phyloP scores from a whole-genome alignment of 257 asterid species.

The Fraxinus excelsior region DNA sequence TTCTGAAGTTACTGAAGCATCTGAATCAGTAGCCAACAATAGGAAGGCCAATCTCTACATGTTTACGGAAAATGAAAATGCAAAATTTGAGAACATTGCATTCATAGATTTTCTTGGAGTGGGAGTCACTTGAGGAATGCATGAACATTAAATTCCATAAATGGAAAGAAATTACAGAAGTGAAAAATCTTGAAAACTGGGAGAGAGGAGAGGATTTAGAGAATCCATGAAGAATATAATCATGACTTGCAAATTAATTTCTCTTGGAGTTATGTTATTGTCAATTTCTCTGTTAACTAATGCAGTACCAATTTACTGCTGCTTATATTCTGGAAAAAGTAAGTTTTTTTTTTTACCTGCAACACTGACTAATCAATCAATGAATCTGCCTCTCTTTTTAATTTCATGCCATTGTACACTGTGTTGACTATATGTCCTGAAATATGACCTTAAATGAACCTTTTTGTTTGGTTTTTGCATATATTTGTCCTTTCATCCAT shows the following conservation, averaged over 20 bases:
- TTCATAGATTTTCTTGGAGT: slow-evolving; percentile 71
- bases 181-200: background rate
- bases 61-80: slow-evolving; percentile 36
- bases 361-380: slow-evolving; percentile 28
- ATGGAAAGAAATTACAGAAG: slow-evolving; percentile 25
- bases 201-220: slow-evolving; percentile 10
- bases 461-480: slow-evolving; percentile 43
- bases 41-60: slow-evolving; percentile 29
- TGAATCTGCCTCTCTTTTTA: slow-evolving; percentile 38
- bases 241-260: slow-evolving; percentile 15
- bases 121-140: slow-evolving; percentile 44
- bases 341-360: background rate
- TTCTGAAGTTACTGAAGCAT: slow-evolving; percentile 45
- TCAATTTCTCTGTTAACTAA: slow-evolving; percentile 14
- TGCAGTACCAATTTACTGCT: background rate
- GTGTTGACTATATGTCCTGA: slow-evolving; percentile 41
- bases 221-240: background rate
- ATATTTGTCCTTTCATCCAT: slow-evolving; percentile 39
- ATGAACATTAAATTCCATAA: slow-evolving; percentile 37
- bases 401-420: slow-evolving; percentile 26
- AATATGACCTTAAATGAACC: slow-evolving; percentile 40
- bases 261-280: slow-evolving; percentile 9
- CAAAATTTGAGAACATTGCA: slow-evolving; percentile 27
- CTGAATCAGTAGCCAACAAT: slow-evolving; percentile 48
- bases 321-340: background rate